A percentile compares a stretch with the other conserved stretches of the same genome.
Conservation (phyloP, 139 green algal species). For the Tetraselmis chui region DNA sequence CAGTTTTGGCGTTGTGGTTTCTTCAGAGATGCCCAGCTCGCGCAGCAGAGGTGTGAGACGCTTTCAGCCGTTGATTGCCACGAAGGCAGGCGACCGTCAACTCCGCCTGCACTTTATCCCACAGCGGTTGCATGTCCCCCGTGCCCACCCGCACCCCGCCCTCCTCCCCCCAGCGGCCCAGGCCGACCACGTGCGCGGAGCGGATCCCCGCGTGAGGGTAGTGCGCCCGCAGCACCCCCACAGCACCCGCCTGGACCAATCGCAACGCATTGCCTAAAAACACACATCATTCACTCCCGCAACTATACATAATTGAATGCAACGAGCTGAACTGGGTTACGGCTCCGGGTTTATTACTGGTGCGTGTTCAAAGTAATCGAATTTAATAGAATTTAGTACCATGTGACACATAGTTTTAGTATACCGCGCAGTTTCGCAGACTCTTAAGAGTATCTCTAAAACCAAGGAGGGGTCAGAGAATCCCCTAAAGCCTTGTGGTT, state of each 20-base stretch:
- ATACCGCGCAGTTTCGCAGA: too few species aligned
- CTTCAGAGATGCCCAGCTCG: too few species aligned
- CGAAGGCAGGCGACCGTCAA: neutral
- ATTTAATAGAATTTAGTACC: neutral
- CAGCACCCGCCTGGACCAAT: neutral
- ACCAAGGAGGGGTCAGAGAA: too few species aligned
- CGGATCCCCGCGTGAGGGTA: neutral
- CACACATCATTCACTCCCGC: too few species aligned
- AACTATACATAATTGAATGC: neutral
- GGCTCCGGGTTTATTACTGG: neutral
- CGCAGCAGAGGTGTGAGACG: too few species aligned
- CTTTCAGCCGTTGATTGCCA: neutral
- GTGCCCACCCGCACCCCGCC: neutral
- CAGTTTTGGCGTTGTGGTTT: too few species aligned
- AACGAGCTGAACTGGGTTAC: neutral
- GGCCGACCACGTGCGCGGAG: neutral
- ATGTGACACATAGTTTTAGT: neutral
- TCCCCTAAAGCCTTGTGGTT: too few species aligned
- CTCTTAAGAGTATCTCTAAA: too few species aligned
- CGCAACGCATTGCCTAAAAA: neutral
- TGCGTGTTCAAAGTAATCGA: neutral
- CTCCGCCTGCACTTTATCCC: neutral
- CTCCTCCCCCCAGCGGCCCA: neutral
- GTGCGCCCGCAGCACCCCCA: neutral
- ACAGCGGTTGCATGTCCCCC: neutral